These are phyloP conservation scores for Cordyceps cicadae DNA, from an alignment of 2,329 filamentous ascomycete genomes.

Conservation along the genomic window DNA sequence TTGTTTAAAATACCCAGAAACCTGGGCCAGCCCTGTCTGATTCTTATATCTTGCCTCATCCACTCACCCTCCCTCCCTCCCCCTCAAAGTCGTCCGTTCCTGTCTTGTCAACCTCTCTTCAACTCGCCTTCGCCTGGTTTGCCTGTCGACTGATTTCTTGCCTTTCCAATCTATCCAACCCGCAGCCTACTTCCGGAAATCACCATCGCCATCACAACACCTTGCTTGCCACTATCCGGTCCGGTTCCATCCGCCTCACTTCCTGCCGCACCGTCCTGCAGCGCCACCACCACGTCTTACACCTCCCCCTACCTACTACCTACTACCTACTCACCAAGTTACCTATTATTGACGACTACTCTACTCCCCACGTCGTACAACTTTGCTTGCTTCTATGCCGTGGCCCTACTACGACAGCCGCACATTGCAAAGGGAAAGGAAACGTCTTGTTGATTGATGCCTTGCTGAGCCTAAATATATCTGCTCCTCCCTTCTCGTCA, in stretches of 20 bases:
- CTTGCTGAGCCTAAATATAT: background rate
- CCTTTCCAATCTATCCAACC: too few species aligned
- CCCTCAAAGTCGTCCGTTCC: background rate
- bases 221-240: background rate
- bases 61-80: background rate
- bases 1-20: background rate
- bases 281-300: slow-evolving; percentile 2
- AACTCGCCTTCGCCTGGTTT: background rate
- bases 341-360: too few species aligned
- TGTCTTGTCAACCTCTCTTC: background rate
- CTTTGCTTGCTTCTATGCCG: background rate
- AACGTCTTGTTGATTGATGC: slow-evolving; percentile 1
- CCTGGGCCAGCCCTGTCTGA: slow-evolving; percentile 5
- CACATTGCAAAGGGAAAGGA: background rate
- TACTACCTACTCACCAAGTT: too few species aligned
- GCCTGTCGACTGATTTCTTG: background rate
- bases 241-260: background rate
- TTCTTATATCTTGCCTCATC: slow-evolving; percentile 12
- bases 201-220: background rate
- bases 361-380: background rate
- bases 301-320: background rate
- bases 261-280: background rate
- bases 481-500: background rate
- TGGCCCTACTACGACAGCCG: background rate
- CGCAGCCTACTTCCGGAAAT: background rate